Percentiles rank a stretch among this genome's conserved stretches.
phyloP scores from a whole-genome alignment of 768 basidiomycete genomes.

The Strobilomyces echinocephalus region DNA sequence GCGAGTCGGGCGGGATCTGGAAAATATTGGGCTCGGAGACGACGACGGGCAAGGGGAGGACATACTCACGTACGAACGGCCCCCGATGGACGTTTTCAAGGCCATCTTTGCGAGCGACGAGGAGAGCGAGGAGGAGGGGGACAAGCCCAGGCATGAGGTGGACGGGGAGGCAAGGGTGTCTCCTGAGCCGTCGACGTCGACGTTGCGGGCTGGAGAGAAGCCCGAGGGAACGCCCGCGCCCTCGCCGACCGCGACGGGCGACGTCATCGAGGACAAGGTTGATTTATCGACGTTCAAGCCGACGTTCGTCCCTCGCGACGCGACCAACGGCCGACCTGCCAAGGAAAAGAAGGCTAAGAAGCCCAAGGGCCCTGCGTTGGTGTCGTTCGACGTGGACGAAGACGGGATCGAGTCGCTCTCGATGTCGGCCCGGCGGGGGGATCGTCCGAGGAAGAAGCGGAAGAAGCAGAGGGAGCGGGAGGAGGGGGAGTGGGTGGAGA shows the following conservation, averaged over 20 bases:
- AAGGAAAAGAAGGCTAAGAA: conserved; percentile 50
- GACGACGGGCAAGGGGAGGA: conserved; percentile 87
- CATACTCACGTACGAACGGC: conserved; percentile 82
- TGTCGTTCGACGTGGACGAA: conserved; percentile 78
- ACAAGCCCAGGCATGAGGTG: not conserved
- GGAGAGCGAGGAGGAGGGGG: conserved; percentile 30
- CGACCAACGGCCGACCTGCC: conserved; percentile 37
- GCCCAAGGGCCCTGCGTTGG: conserved; percentile 41
- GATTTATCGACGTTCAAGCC: conserved; percentile 82
- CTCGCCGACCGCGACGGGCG: not conserved
- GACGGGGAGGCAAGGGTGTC: not conserved
- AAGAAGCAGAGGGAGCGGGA: conserved; percentile 38
- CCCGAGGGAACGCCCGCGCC: not conserved
- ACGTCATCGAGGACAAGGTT: conserved; percentile 23
- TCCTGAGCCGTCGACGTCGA: conserved; percentile 10
- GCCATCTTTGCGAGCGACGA: conserved; percentile 97
- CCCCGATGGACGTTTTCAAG: conserved; percentile 91
- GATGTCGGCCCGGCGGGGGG: conserved; percentile 30
- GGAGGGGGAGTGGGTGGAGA: conserved; percentile 65
- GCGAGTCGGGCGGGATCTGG: conserved; percentile 51
- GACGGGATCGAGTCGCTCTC: conserved; percentile 41
- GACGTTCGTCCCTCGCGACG: conserved; percentile 64
- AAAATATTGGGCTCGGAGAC: conserved; percentile 86
- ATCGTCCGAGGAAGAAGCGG: conserved; percentile 40
- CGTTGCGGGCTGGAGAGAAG: not conserved